A percentile compares a stretch with the other conserved stretches of the same genome.
Evolutionary conservation across 306 rosid genomes (phyloP).

Genomic region (Aeschynomene evenia): DNA sequence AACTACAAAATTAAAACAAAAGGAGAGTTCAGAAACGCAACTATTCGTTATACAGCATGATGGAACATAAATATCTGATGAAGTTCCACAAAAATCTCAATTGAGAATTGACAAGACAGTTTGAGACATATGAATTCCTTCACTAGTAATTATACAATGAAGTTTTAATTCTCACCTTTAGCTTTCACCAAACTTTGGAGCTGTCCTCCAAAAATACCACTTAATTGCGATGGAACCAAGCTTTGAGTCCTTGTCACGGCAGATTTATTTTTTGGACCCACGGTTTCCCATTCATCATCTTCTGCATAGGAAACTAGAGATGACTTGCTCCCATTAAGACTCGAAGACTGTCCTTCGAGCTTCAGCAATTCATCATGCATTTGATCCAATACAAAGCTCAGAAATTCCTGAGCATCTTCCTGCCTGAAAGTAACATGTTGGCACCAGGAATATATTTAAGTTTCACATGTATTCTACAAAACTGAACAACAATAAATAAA

Average conservation of each 20-base stretch:
- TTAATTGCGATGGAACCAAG: conserved; percentile 76
- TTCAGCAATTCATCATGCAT: conserved; percentile 89
- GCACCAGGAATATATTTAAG: conserved; percentile 20
- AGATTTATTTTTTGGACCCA: conserved; percentile 90
- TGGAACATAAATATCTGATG: background rate
- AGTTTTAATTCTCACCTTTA: conserved; percentile 47
- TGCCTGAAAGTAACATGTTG: conserved; percentile 55
- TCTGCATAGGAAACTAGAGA: conserved; percentile 78
- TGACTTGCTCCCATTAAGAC: conserved; percentile 50
- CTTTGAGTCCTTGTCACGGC: conserved; percentile 94
- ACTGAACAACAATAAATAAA: too few relatives aligned
- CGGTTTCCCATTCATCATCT: conserved; percentile 98
- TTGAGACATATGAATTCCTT: background rate
- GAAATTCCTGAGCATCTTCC: conserved; percentile 98
- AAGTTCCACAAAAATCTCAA: conserved; percentile 2
- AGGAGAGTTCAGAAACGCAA: conserved; percentile 1
- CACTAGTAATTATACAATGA: background rate
- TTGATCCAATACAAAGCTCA: conserved; percentile 88
- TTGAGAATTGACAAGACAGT: background rate
- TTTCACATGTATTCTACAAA: background rate
- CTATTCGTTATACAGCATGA: background rate
- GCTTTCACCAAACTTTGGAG: conserved; percentile 80
- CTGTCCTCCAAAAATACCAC: conserved; percentile 86
- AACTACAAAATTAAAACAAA: background rate
- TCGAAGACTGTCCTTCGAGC: conserved; percentile 62